Base-by-base conservation (phyloP, 768 basidiomycete species). In the Punctularia strigosozonata region DNA sequence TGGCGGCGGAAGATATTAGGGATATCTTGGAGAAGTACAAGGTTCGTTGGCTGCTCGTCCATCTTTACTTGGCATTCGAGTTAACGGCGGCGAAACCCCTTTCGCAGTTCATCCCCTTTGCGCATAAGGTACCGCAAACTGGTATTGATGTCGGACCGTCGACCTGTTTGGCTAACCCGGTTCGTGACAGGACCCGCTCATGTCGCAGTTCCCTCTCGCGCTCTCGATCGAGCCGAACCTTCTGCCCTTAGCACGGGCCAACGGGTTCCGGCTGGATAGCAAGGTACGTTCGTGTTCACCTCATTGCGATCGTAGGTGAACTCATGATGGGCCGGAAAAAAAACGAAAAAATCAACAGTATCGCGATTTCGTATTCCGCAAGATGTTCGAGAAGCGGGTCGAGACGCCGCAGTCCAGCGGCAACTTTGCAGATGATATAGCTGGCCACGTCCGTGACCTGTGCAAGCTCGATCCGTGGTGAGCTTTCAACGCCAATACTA, bases 331-430 rank as follows among this genome's bases (percentile, higher is more conserved):
- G 39, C 39, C 33, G 30, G 40, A 17, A 38, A 18, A 25, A 33
- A 42, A 45, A 21, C 25, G 30, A 21, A 2, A 25, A 21, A 8
- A 24, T 42, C 8, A 3, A 24, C 44, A 86, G 81, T 83, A 86
- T 54, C 80, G 82, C 33, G 77, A 86, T 52, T 87, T 85, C 49
- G 76, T 87, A n/a, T 85, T 87, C 53, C 78, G 84, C 34, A 84
- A 84, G 55, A 85, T 86, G 73, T 86, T 86, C 46, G 80, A 84
- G 55, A 72, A 74, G 44, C 65, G 67, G 14, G 47, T 66, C 2
- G 54, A 60, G 5, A 59, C 68, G 17, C 68, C 65, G 41, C 19
- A 34, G 20, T 34, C 8, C 12, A 34, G 33, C 20, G 77, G 76
- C 14, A 64, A 65, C 19, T 66, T 69, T 30, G 61, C 70, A 10